A percentile compares a stretch with the other conserved stretches of the same genome.
Evolutionary conservation across 179 eudicot species (phyloP).

Genomic region (Silene vulgaris): DNA sequence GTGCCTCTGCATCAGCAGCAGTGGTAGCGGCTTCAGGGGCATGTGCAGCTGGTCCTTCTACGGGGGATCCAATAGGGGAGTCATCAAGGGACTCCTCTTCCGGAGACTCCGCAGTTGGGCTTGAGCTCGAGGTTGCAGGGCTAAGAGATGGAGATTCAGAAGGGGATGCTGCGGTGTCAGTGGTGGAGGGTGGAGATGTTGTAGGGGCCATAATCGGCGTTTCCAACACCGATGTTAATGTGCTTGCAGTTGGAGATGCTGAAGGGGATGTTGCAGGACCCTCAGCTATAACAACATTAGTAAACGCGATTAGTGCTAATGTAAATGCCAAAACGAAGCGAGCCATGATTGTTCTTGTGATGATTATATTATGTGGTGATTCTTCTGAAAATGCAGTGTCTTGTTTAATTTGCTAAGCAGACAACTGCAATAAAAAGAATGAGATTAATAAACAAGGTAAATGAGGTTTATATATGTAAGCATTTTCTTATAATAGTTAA

Average conservation of each 20-base stretch:
- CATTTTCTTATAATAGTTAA: neutral
- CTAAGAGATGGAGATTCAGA: neutral
- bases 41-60: slow-evolving; percentile 3
- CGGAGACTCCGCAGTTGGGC: neutral
- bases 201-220: neutral
- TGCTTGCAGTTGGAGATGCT: neutral
- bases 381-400: slow-evolving; percentile 27
- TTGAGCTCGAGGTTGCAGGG: neutral
- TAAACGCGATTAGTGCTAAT: slow-evolving; percentile 22
- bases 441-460: slow-evolving; percentile 7
- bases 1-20: slow-evolving; percentile 20
- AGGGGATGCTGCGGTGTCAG: neutral
- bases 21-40: slow-evolving; percentile 14
- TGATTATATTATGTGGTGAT: slow-evolving; percentile 8
- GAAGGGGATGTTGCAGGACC: slow-evolving; percentile 20
- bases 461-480: slow-evolving; percentile 11
- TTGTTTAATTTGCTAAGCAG: slow-evolving; percentile 11
- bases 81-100: slow-evolving; percentile 11
- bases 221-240: slow-evolving; percentile 3
- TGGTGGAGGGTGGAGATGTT: slow-evolving; percentile 10
- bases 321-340: slow-evolving; percentile 21
- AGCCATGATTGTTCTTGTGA: neutral
- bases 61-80: slow-evolving; percentile 15
- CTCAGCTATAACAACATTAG: slow-evolving; percentile 10
- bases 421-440: slow-evolving; percentile 34